Conservation (phyloP, 2,329 filamentous ascomycete species). For the Drechslerella stenobrocha region DNA sequence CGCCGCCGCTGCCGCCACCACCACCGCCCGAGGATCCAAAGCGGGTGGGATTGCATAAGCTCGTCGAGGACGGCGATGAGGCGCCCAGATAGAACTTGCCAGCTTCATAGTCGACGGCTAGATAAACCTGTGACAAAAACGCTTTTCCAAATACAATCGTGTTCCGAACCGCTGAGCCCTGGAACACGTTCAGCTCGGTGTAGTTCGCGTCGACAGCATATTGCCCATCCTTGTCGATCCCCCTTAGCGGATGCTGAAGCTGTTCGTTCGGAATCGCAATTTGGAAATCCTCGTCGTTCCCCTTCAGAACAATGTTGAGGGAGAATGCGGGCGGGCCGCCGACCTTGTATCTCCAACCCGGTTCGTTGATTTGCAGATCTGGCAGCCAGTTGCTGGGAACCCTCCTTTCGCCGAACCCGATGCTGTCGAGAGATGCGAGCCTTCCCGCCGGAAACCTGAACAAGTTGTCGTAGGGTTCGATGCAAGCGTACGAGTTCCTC, state of each 20-base stretch:
- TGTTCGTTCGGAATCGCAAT: constrained; percentile 33
- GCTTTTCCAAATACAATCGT: constrained; percentile 45
- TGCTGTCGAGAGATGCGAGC: constrained; percentile 29
- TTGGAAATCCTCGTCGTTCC: constrained; percentile 32
- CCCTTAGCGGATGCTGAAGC: constrained; percentile 35
- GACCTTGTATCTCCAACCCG: constrained; percentile 39
- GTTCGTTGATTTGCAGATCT: constrained; percentile 40
- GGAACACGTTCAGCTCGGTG: constrained; percentile 43
- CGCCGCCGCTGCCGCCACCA: too few species aligned
- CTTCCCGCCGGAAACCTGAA: constrained; percentile 37
- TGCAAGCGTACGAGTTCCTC: constrained; percentile 39
- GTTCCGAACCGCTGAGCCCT: constrained; percentile 32
- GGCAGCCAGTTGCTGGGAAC: constrained; percentile 36
- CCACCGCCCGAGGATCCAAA: constrained; percentile 11
- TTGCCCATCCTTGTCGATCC: constrained; percentile 30
- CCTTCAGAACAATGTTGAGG: constrained; percentile 27
- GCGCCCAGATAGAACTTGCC: constrained; percentile 40
- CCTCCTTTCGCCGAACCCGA: constrained; percentile 26
- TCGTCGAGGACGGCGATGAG: constrained; percentile 31
- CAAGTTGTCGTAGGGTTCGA: constrained; percentile 42
- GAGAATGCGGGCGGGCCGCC: constrained; percentile 35
- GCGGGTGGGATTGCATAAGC: constrained; percentile 24
- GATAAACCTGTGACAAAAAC: constrained; percentile 36
- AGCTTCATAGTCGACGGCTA: constrained; percentile 39
- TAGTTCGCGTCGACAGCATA: constrained; percentile 35